phyloP scores from a whole-genome alignment of 106 monocot genomes.

The Xerophyta viscosa region DNA sequence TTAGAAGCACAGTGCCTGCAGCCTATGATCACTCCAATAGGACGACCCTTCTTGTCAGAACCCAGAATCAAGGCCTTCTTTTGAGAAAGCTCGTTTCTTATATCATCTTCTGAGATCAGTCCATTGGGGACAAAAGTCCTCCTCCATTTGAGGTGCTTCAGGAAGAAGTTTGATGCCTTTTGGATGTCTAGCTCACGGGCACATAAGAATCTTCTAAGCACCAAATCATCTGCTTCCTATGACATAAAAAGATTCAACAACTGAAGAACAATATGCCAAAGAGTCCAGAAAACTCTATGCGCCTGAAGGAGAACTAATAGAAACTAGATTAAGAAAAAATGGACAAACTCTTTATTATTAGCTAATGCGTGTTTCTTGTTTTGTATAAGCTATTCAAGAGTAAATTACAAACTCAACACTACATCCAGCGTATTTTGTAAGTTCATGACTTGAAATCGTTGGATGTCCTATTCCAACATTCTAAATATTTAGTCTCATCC shows the following conservation, averaged over 20 bases:
- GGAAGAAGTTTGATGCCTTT: conserved; percentile 17
- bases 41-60: conserved; percentile 25
- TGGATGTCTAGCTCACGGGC: conserved; percentile 21
- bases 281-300: too few species aligned
- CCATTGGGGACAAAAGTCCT: conserved; percentile 18
- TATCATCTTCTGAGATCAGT: conserved; percentile 23
- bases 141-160: conserved; percentile 32
- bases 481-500: too few species aligned
- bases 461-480: too few species aligned
- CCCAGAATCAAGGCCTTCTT: conserved; percentile 25
- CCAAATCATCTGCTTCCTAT: conserved; percentile 19
- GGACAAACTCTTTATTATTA: too few species aligned
- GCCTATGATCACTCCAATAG: conserved; percentile 23
- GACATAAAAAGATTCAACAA: neutral
- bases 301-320: too few species aligned
- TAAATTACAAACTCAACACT: too few species aligned
- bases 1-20: conserved; percentile 15
- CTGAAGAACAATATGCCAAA: too few species aligned
- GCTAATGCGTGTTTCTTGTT: too few species aligned
- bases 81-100: conserved; percentile 27
- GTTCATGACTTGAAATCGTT: too few species aligned
- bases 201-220: conserved; percentile 29
- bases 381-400: too few species aligned
- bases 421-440: too few species aligned
- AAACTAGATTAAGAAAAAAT: too few species aligned